These are phyloP conservation scores for Lactarius sp. DNA, from an alignment of 768 basidiomycete genomes.

Conservation along the genomic window DNA sequence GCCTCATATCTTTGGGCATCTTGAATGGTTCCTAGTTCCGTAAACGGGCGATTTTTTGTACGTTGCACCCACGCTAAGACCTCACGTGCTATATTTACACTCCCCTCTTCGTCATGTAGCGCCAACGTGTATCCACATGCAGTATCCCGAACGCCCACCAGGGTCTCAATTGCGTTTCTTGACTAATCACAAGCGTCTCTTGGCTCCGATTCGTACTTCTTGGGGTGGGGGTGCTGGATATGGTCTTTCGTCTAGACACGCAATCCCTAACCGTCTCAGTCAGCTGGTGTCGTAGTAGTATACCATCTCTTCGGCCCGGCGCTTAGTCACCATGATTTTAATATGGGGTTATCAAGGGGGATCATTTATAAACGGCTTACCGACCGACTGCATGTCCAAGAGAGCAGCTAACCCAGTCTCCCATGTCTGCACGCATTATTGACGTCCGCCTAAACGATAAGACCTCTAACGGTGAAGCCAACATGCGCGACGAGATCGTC, in stretches of 20 bases:
- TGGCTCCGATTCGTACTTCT: not conserved
- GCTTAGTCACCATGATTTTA: not conserved
- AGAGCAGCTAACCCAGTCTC: not conserved
- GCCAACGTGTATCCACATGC: not conserved
- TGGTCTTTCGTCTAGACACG: not conserved
- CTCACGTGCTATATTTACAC: slow-evolving; percentile 3
- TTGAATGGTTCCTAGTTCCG: slow-evolving; percentile 1
- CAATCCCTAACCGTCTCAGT: not conserved
- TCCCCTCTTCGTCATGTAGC: slow-evolving; percentile 16
- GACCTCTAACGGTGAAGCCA: slow-evolving; percentile 30
- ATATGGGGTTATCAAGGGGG: not conserved
- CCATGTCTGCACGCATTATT: slow-evolving; percentile 39
- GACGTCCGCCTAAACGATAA: slow-evolving; percentile 42
- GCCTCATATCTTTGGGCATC: not conserved
- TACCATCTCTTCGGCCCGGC: not conserved
- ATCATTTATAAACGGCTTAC: slow-evolving; percentile 6
- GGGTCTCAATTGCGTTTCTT: not conserved
- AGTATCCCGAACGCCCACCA: not conserved
- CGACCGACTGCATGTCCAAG: not conserved
- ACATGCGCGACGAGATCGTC: slow-evolving; percentile 44
- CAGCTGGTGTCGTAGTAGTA: slow-evolving; percentile 2
- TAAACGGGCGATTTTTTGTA: not conserved
- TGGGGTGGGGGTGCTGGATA: not conserved
- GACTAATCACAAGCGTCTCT: not conserved
- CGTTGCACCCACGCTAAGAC: slow-evolving; percentile 3